Percentiles rank a stretch among this genome's conserved stretches.
Evolutionary conservation across 1,139 yeast species (phyloP).

Genomic region (Meyerozyma athensensis): DNA sequence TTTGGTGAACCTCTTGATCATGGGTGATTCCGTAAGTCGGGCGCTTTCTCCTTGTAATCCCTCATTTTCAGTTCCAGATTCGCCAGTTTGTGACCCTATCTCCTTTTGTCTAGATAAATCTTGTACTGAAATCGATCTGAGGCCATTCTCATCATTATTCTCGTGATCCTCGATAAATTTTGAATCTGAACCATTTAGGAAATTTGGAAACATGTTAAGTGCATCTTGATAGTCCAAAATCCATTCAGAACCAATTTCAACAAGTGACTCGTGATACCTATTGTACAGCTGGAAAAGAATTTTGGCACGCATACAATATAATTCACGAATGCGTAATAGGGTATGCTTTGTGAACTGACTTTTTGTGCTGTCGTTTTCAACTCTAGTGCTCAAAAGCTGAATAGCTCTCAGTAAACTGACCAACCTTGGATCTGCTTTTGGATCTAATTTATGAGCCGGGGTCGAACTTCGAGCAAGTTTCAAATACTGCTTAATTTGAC

Average conservation of each 20-base stretch:
- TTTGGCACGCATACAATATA: constrained; percentile 29
- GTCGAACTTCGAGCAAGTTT: constrained; percentile 2
- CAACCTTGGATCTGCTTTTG: constrained; percentile 7
- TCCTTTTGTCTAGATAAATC: neutral
- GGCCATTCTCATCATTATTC: neutral
- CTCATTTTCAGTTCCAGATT: constrained; percentile 26
- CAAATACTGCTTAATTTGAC: constrained; percentile 11
- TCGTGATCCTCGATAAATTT: neutral
- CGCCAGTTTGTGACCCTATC: constrained; percentile 14
- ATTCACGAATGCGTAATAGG: constrained; percentile 18
- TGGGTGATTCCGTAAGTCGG: constrained; percentile 17
- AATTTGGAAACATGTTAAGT: constrained; percentile 36
- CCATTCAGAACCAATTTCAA: constrained; percentile 43
- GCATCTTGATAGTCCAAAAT: constrained; percentile 32
- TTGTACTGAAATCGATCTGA: neutral
- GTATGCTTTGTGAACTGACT: neutral
- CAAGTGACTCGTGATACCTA: constrained; percentile 38
- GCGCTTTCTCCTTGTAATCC: constrained; percentile 8
- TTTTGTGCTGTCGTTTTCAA: neutral
- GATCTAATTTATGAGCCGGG: neutral
- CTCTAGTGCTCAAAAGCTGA: constrained; percentile 13
- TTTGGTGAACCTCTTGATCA: constrained; percentile 26
- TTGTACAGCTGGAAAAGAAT: constrained; percentile 31
- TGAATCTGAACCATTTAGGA: constrained; percentile 22
- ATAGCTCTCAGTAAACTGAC: constrained; percentile 30